Evolutionary conservation across 2,329 filamentous ascomycete species (phyloP).

Genomic region (Plenodomus tracheiphilus): DNA sequence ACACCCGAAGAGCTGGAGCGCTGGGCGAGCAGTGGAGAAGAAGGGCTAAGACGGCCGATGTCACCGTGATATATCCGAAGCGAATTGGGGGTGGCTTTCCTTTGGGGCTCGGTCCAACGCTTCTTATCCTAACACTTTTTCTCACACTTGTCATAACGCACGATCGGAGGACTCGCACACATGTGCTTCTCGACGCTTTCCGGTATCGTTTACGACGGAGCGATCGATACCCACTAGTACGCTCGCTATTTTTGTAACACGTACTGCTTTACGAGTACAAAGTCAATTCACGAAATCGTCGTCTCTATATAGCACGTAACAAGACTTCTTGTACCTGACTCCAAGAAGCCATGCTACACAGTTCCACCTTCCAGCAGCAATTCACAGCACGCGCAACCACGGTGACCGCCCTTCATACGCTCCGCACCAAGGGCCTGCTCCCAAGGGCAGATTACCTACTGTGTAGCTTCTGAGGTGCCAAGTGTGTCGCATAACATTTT

Average conservation of each 20-base stretch:
- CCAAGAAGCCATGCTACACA: neutral
- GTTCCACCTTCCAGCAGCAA: neutral
- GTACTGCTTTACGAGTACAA: neutral
- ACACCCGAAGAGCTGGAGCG: constrained; percentile 37
- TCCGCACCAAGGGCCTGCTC: neutral
- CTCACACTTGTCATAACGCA: neutral
- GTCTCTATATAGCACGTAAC: neutral
- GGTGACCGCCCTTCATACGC: neutral
- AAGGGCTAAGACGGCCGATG: constrained; percentile 13
- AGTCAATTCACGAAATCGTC: neutral
- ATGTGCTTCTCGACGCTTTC: neutral
- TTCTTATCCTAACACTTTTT: neutral
- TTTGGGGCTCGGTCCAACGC: too few species aligned
- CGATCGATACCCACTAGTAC: constrained; percentile 23
- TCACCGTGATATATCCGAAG: constrained; percentile 9
- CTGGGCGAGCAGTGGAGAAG: constrained; percentile 23
- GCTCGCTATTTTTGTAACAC: constrained; percentile 16
- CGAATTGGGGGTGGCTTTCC: too few species aligned
- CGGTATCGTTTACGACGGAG: neutral
- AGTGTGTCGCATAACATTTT: neutral
- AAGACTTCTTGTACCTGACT: neutral
- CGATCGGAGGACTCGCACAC: too few species aligned
- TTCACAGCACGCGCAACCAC: constrained; percentile 1
- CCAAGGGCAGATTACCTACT: neutral
- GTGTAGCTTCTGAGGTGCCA: constrained; percentile 4